Conservation (phyloP, 1,139 yeast species). For the Kurtzmaniella quercitrusa region DNA sequence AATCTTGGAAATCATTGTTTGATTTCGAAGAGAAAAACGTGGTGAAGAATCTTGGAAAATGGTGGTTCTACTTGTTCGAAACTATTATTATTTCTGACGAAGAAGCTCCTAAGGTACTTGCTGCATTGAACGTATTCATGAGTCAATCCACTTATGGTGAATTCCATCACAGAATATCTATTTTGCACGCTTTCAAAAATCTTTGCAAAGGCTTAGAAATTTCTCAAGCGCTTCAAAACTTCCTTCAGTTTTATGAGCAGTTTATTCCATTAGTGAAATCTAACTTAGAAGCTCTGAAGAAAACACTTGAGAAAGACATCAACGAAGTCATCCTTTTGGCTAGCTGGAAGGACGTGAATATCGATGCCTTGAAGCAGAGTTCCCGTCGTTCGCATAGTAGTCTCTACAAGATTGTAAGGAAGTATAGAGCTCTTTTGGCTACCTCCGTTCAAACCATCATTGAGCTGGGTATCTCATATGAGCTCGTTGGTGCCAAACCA, state of each 20-base stretch:
- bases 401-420: constrained; percentile 78
- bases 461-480: constrained; percentile 47
- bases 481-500: constrained; percentile 9
- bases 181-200: constrained; percentile 56
- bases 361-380: constrained; percentile 89
- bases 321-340: constrained; percentile 83
- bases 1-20: constrained; percentile 81
- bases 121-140: constrained; percentile 72
- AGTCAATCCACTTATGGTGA: constrained; percentile 78
- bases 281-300: constrained; percentile 42
- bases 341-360: constrained; percentile 95
- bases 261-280: constrained; percentile 48
- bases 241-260: constrained; percentile 63
- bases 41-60: constrained; percentile 57
- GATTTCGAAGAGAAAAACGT: constrained; percentile 55
- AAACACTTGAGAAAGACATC: constrained; percentile 68
- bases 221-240: constrained; percentile 52
- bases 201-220: constrained; percentile 14
- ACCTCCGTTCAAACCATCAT: constrained; percentile 53
- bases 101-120: constrained; percentile 41
- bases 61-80: constrained; percentile 94
- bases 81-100: constrained; percentile 50
- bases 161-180: constrained; percentile 49
- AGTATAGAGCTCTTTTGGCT: constrained; percentile 64
- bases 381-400: constrained; percentile 83